phyloP scores from a whole-genome alignment of 805 yeast species.

The Wickerhamomyces ciferrii region DNA sequence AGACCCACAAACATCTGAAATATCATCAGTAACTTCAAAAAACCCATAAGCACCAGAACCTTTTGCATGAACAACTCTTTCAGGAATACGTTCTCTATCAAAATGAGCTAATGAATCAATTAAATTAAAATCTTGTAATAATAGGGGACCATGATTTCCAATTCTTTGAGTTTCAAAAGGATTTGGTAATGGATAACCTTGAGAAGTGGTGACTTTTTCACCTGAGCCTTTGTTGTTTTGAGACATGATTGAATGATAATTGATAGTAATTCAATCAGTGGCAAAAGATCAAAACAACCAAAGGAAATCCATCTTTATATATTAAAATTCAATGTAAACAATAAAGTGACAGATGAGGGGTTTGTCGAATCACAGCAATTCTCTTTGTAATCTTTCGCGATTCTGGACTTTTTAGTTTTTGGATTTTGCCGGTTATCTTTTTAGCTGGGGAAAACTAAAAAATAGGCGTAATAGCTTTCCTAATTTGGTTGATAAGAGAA shows the following conservation, averaged over 20 bases:
- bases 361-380: conserved; percentile 9
- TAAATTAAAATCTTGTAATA: conserved; percentile 77
- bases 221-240: conserved; percentile 8
- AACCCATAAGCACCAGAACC: conserved; percentile 90
- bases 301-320: neutral
- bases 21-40: conserved; percentile 84
- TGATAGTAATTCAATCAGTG: too few species aligned
- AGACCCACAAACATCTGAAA: conserved; percentile 65
- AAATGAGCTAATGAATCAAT: conserved; percentile 82
- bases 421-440: neutral
- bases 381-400: conserved; percentile 11
- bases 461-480: too few species aligned
- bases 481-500: too few species aligned
- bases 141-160: conserved; percentile 71
- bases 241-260: conserved; percentile 3
- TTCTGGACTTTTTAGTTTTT: neutral
- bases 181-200: conserved; percentile 73
- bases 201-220: conserved; percentile 64
- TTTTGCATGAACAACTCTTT: conserved; percentile 90
- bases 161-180: conserved; percentile 74
- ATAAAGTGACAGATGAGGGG: conserved; percentile 7
- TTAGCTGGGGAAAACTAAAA: too few species aligned
- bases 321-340: neutral
- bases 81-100: conserved; percentile 87
- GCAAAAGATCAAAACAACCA: neutral